Evolutionary conservation across 257 asterid genomes (phyloP), one percentile per base, ranked within the genome.

Genomic region (Orobanche coerulescens): DNA sequence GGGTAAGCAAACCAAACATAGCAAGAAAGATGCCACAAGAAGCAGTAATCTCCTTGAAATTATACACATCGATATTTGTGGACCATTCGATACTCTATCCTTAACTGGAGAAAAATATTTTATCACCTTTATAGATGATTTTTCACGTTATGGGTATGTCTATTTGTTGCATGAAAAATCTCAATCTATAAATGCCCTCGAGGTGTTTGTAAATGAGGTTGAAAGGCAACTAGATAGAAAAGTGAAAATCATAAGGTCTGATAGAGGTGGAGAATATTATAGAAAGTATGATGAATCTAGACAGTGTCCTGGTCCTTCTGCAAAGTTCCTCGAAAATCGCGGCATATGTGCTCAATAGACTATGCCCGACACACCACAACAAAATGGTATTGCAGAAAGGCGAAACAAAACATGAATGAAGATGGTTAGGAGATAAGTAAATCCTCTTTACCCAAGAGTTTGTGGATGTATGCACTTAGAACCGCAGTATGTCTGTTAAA

Each of bases 181-280:
- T 78, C 87, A 8, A 86, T 81, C 71, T 83, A 88, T 60, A 86
- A 59, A 82, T 75, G 83, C 26, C 88, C 90, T 1, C 86, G 72
- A 51, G 83, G 86, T n/a, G 2, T 40, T 40, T n/a, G 11, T 40
- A 6, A 40, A 40, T 40, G 47, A 40, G 18, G 18, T 40, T 40
- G 47, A 40, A 40, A 40, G 47, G 11, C 47, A 40, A 40, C 5
- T 40, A 13, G n/a, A 40, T n/a, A n/a, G 18, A 40, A 40, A 40
- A 40, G 14, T 40, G 47, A 40, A 40, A 40, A 40, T 40, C 47
- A 82, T 85, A 30, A 90, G 90, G 73, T 28, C 42, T 11, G 42
- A 11, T 36, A 36, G 42, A 36, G 13, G 13, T 36, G 42, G 42
- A 2, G 42, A 36, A 7, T 36, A 36, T 11, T 36, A 36, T 36